Conservation (phyloP, 148 eudicot species). For the Chenopodium formosanum region DNA sequence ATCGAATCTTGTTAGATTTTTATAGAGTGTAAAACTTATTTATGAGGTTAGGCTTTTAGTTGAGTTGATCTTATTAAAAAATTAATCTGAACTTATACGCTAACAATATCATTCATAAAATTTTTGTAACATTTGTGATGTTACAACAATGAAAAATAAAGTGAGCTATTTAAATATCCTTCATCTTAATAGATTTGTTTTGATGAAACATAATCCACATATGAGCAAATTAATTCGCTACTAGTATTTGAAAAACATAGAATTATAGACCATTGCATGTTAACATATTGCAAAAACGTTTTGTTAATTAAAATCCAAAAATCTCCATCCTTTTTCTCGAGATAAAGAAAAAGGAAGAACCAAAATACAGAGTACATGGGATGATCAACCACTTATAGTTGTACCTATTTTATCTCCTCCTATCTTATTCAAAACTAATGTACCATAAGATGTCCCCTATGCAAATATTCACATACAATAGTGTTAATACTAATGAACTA, state of each 20-base stretch:
- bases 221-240: not conserved
- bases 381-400: not conserved
- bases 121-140: no score
- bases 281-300: not conserved
- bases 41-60: no score
- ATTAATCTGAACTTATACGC: no score
- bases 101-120: no score
- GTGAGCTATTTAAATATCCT: no score
- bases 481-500: not conserved
- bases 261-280: not conserved
- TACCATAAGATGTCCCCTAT: slow-evolving; percentile 18
- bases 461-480: slow-evolving; percentile 23
- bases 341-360: slow-evolving; percentile 15
- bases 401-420: not conserved
- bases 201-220: not conserved
- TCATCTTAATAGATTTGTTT: no score
- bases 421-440: slow-evolving; percentile 13
- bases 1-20: no score
- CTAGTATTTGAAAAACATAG: not conserved
- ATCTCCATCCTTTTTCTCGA: slow-evolving; percentile 4
- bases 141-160: no score
- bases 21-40: no score
- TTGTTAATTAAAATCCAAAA: not conserved
- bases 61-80: no score
- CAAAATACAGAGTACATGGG: not conserved